Evolutionary conservation across 2,329 filamentous ascomycete species (phyloP).

Genomic region (Colletotrichum noveboracense): DNA sequence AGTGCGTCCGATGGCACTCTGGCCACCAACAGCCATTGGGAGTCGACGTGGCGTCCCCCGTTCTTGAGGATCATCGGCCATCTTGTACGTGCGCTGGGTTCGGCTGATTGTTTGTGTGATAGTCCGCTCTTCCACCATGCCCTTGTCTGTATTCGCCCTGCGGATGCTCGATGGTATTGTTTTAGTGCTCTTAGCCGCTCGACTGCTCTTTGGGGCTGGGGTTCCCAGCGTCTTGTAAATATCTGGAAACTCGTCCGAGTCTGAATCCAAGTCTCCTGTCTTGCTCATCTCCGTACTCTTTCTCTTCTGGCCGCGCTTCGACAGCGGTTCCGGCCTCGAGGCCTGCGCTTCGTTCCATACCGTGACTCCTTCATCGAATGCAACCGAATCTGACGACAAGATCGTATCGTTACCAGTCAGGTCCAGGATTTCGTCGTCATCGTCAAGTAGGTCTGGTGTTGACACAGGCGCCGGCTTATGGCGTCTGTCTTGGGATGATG

Average conservation of each 20-base stretch:
- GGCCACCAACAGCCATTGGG: neutral
- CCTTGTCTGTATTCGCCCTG: slow-evolving; percentile 6
- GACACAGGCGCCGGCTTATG: neutral
- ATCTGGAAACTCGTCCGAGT: slow-evolving; percentile 57
- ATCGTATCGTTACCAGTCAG: slow-evolving; percentile 39
- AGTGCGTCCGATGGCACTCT: slow-evolving; percentile 14
- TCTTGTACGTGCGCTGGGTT: slow-evolving; percentile 24
- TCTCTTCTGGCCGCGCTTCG: slow-evolving; percentile 53
- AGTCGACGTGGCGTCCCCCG: slow-evolving; percentile 6
- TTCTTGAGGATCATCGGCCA: neutral
- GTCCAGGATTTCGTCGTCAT: slow-evolving; percentile 37
- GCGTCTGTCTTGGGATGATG: neutral
- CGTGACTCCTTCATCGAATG: slow-evolving; percentile 40
- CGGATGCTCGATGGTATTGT: slow-evolving; percentile 4
- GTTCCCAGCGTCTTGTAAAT: slow-evolving; percentile 55
- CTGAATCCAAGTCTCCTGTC: slow-evolving; percentile 31
- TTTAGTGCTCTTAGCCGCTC: slow-evolving; percentile 29
- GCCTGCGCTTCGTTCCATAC: slow-evolving; percentile 50
- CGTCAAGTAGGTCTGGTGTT: slow-evolving; percentile 23
- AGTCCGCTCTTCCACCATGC: slow-evolving; percentile 24
- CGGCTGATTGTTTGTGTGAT: slow-evolving; percentile 26
- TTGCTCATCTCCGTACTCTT: slow-evolving; percentile 55
- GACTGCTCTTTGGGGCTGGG: slow-evolving; percentile 31
- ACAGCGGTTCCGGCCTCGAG: slow-evolving; percentile 39
- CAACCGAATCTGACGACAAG: slow-evolving; percentile 37